Percentiles rank a stretch among this genome's conserved stretches.
phyloP scores from a whole-genome alignment of 768 basidiomycete species.

The Calocera viscosa region DNA sequence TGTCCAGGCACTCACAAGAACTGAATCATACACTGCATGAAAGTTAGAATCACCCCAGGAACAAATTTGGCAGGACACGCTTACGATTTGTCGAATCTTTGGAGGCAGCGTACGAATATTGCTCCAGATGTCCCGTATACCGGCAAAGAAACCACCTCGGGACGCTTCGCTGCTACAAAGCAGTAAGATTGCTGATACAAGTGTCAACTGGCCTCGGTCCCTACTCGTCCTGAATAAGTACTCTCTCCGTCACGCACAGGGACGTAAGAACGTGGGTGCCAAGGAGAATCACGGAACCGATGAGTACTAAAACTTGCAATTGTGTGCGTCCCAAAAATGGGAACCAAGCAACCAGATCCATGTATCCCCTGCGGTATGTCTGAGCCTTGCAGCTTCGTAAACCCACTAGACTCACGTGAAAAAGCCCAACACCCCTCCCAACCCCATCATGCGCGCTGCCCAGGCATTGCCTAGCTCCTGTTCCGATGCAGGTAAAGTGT shows the following conservation, averaged over 20 bases:
- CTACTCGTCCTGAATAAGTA: constrained; percentile 41
- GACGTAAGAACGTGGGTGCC: constrained; percentile 52
- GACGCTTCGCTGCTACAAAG: background rate
- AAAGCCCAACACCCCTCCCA: constrained; percentile 78
- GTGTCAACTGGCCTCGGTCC: constrained; percentile 9
- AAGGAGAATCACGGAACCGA: constrained; percentile 58
- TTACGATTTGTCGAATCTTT: constrained; percentile 67
- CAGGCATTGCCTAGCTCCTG: constrained; percentile 88
- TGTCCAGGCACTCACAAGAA: constrained; percentile 49
- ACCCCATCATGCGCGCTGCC: constrained; percentile 84
- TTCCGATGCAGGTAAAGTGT: constrained; percentile 56
- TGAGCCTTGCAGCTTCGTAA: background rate
- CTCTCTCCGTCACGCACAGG: constrained; percentile 42
- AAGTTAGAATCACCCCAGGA: background rate
- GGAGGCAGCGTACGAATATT: constrained; percentile 58
- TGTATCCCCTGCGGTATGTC: constrained; percentile 49
- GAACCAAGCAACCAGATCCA: constrained; percentile 56
- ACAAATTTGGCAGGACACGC: constrained; percentile 30
- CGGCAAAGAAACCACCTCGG: constrained; percentile 22
- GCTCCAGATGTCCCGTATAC: constrained; percentile 53
- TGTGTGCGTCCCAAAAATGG: constrained; percentile 71
- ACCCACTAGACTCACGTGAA: constrained; percentile 59
- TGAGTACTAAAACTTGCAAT: constrained; percentile 63
- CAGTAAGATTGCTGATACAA: background rate
- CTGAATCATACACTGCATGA: constrained; percentile 54